Evolutionary conservation across 169 alveolate species (phyloP), one percentile per base, ranked within the genome.

Genomic region (Neospora caninum): DNA sequence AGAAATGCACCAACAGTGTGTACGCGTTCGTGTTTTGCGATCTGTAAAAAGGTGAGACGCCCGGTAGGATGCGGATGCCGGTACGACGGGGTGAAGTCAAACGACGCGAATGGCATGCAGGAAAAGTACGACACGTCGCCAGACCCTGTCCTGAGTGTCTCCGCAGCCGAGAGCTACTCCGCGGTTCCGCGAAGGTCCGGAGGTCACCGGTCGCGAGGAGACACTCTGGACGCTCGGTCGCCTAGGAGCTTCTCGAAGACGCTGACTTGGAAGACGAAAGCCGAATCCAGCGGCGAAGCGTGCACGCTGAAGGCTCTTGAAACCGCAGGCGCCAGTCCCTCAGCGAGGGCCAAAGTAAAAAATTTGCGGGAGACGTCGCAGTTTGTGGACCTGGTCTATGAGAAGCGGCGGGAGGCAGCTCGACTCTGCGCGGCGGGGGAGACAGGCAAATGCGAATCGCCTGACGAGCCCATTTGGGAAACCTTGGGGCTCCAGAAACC

Each of bases 391-490:
- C 10, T 1, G 29, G 45, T 78, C 45, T 38, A 29, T n/a, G 43
- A 78, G 86, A 78, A n/a, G 45, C 1, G 86, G n/a, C 39, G 86
- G 41, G 29, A 20, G 20, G 86, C 86, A 2, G 41, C 86, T 78
- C 86, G 86, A n/a, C 49, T 10, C 39, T 78, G 86, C 86, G 49
- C 45, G 27, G 4, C 39, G 20, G 86, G 86, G 29, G 20, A 78
- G 42, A n/a, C 22, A n/a, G 42, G 31, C 39, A n/a, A 78, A 78
- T 78, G 86, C 86, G 86, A 78, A 78, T 20, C 86, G 29, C 86
- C 86, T 25, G 86, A 78, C 45, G 9, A 38, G 45, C 39, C 49
- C 13, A 13, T 78, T 16, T 78, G 86, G 86, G 45, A n/a, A n/a
- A n/a, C 45, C 43, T n/a, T 78, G 2, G 86, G 86, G 31, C 39